Base-by-base conservation (phyloP, 176 grass and related monocot species). In the Coix lacrymajobi region DNA sequence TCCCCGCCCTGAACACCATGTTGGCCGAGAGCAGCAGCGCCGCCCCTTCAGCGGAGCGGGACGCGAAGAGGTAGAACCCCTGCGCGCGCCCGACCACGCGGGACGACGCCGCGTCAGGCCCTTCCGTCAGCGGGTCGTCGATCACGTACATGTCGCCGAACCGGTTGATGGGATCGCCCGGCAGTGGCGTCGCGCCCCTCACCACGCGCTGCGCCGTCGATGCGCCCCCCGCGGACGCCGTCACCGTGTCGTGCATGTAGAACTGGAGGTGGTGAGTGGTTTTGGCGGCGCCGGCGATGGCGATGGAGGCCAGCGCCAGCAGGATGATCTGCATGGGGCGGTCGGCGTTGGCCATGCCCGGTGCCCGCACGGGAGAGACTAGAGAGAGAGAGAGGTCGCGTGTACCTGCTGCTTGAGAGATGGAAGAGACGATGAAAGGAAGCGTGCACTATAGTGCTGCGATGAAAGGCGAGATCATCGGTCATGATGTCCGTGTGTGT, bases 231-330 rank as follows among this genome's bases (percentile, higher is more conserved):
- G 67, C 17, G 1, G 39, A 41, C 9, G 84, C 76, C 6, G 79
- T 87, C 56, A 86, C 52, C 7, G 54, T 75, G 87, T 90, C 93
- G 54, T 95, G 93, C 82, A 92, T 69, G 81, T 88, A 95, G 90
- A 95, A 90, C n/a, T 63, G 90, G 12, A 90, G 73, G 76, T 92
- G 73, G 71, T 92, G 92, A n/a, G 89, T 90, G 33, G 71, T 83
- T 29, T 62, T 38, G 1, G 71, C 13, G 2, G 41, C 12, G 4
- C 12, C 11, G 1, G 24, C 26, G 9, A 17, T 19, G 32, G 30
- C 39, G 34, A 8, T n/a, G 52, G 52, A 41, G 39, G 34, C 45
- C 41, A 88, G 36, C 28, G 48, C n/a, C 4, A 85, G 54, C 32
- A 30, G 30, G 40, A 77, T n/a, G 51, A 46, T 49, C 16, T 9